Evolutionary conservation across 257 asterid species (phyloP).

Genomic region (Salvia rosmarinus): DNA sequence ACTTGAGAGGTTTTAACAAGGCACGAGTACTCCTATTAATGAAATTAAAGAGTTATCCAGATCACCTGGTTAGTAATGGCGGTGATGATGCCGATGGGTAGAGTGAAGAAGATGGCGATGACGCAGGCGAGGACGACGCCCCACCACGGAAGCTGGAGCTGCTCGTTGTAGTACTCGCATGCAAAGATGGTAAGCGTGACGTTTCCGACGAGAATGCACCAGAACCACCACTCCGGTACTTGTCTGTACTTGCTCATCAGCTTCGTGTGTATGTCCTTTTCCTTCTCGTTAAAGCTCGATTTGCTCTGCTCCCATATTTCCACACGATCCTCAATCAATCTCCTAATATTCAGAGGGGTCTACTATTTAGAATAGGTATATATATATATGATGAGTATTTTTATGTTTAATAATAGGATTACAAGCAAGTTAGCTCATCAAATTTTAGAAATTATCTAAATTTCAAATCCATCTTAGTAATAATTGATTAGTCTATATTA

Average conservation of each 20-base stretch:
- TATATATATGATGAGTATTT: too few species aligned
- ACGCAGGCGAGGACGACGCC: constrained; percentile 80
- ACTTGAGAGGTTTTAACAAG: too few species aligned
- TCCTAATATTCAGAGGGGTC: too few species aligned
- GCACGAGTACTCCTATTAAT: too few species aligned
- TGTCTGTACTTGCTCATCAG: constrained; percentile 78
- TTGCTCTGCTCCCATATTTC: constrained; percentile 93
- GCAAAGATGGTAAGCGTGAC: constrained; percentile 68
- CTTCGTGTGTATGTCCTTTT: constrained; percentile 77
- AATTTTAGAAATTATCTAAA: too few species aligned
- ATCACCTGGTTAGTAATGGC: constrained; percentile 91
- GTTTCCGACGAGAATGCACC: constrained; percentile 73
- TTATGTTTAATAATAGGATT: too few species aligned
- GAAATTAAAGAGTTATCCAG: too few species aligned
- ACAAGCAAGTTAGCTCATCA: too few species aligned
- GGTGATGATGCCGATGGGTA: constrained; percentile 84
- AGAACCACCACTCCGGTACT: constrained; percentile 99
- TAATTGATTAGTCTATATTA: too few species aligned
- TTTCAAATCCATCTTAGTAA: too few species aligned
- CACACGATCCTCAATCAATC: constrained; percentile 6
- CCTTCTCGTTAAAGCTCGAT: constrained; percentile 66
- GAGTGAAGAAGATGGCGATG: constrained; percentile 83
- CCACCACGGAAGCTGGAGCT: constrained; percentile 98
- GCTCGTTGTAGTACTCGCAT: constrained; percentile 82
- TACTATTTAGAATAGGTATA: too few species aligned